Evolutionary conservation across 441 rosid genomes (phyloP), one percentile per base, ranked within the genome.

Genomic region (Gossypium lobatum): DNA sequence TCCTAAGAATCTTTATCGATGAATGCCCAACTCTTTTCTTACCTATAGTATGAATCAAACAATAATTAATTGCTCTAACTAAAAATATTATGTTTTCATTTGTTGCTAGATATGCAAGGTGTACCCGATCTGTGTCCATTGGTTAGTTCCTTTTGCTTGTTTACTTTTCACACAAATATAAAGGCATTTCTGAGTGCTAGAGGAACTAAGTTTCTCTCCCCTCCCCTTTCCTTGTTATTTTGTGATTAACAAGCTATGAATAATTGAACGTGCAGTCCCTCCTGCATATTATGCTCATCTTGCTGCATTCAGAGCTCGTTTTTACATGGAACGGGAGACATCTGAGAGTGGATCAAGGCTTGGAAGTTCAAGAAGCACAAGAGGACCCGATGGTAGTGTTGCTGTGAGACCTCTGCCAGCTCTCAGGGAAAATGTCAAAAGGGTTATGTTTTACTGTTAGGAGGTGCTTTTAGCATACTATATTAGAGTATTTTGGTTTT

Each of bases 371-470:
- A 25, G 61, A 8, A 21, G 31, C 61, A 57, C 31, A 3, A 57
- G 61, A 57, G 61, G 61, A 21, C 16, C 31, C 4, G 6, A 26
- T 57, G 31, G 28, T 57, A 57, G 28, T 57, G 31, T 26, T 57
- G 61, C 28, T 21, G n/a, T 57, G 28, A 21, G 61, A 9, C 61
- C 61, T 57, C 61, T 57, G 31, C 31, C 31, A 20, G 28, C 61
- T 26, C 28, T 57, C 14, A 57, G 23, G 61, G 61, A 57, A 20
- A 57, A 57, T 57, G 61, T 57, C 6, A 57, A 57, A 10, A 10
- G 61, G 61, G 31, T 57, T 20, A 57, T 57, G 61, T 57, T 57
- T 57, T 57, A 57, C n/a, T 57, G 61, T 21, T 57, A 57, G 31
- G 14, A 13, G 4, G 61, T 20, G 14, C 2, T 53, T 53, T 28